Evolutionary conservation across 2,329 filamentous ascomycete genomes (phyloP), one percentile per base, ranked within the genome.

Genomic region (Phoma herbarum): DNA sequence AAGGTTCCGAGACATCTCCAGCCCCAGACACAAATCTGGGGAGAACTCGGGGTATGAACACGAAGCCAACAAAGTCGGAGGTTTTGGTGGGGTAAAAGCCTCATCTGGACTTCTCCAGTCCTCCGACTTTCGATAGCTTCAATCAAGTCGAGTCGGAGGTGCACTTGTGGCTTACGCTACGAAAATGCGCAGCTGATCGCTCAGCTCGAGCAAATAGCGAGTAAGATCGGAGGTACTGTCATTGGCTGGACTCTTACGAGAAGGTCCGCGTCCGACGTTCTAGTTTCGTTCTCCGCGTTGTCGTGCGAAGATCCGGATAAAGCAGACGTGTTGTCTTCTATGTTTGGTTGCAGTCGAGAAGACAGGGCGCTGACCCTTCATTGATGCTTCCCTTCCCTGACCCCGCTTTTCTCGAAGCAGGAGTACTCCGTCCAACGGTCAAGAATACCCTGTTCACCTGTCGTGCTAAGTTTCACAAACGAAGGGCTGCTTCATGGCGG

Each of bases 121-220:
- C 55, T 48, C 49, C 49, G 43, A 52, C 31, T 43, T 25, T 48
- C 28, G 23, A 48, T 29, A 51, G 43, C 23, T 37, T 29, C 26
- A 25, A 22, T 23, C 6, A 20, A 9, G n/a, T 47, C 16, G 43
- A 29, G n/a, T 48, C 25, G 47, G 42, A 42, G 37, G 18, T 52
- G 50, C 16, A 18, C 22, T 23, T 46, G 53, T 50, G 41, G 46
- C 55, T 44, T 58, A 49, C 55, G 22, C 42, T 48, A 58, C 35
- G 49, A 48, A 42, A 48, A 43, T 22, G 23, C 29, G n/a, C 37
- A 42, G 28, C 42, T 9, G 9, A 14, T 43, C 5, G 6, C 20
- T 44, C 22, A 11, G 6, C 2, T 16, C 28, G 16, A 25, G n/a
- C 18, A 9, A 49, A 10, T 37, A 6, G 12, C 7, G 18, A 12